Conservation (phyloP, 805 yeast species). For the Isabelozyma pseudorhagii region DNA sequence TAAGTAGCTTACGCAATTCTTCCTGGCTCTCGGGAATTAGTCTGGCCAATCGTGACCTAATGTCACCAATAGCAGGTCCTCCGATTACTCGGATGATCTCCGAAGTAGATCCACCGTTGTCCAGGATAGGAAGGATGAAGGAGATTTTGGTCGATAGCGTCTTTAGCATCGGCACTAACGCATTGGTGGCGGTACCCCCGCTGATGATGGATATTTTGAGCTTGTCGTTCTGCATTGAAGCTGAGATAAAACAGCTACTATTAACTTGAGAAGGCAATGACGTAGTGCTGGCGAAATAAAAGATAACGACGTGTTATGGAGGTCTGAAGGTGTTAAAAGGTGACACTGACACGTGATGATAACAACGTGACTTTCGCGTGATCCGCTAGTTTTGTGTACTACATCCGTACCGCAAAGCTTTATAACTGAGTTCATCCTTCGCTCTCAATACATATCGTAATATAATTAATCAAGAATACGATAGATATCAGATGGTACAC, state of each 20-base stretch:
- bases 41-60: conserved; percentile 75
- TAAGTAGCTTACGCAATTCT: conserved; percentile 31
- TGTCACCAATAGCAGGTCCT: conserved; percentile 95
- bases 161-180: conserved; percentile 58
- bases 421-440: no score
- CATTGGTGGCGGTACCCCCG: conserved; percentile 89
- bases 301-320: not conserved
- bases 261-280: not conserved
- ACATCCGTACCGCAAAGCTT: not conserved
- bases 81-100: conserved; percentile 83
- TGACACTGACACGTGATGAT: not conserved
- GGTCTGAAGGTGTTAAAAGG: no score
- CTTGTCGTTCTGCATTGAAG: not conserved
- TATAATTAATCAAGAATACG: no score
- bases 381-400: not conserved
- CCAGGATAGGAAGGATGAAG: conserved; percentile 80
- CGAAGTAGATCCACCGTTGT: conserved; percentile 93
- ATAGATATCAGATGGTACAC: no score
- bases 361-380: not conserved
- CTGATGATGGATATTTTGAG: conserved; percentile 45
- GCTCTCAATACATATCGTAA: no score
- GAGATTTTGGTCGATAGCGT: conserved; percentile 44
- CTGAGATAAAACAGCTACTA: not conserved
- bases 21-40: conserved; percentile 55
- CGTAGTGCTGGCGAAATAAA: not conserved